Evolutionary conservation across 169 alveolate species (phyloP), one percentile per base, ranked within the genome.

Genomic region (Cytauxzoon felis): DNA sequence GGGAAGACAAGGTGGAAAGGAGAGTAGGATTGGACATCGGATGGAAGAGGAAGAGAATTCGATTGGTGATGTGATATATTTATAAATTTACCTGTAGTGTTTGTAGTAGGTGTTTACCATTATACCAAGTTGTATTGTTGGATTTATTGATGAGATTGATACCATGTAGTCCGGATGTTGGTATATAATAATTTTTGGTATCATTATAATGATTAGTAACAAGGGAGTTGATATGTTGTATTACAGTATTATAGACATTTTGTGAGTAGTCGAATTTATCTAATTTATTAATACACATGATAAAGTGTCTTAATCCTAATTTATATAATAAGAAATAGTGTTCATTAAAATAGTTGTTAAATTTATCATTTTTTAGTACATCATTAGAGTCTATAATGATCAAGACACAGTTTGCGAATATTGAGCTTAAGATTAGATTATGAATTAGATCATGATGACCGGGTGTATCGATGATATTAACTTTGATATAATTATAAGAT

Each of bases 381-480:
- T 84, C 86, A 41, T 65, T 42, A 32, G 80, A 70, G 63, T 84
- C 91, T 18, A 84, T 83, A 24, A 84, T 76, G 41, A 84, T 57
- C 9, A 84, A 51, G 16, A 88, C 91, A 18, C 82, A 53, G 49
- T 52, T 78, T 18, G 91, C 91, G 68, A 78, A 84, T n/a, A 79
- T 65, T n/a, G 88, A 82, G 13, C 91, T 82, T 11, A 69, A 26
- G 23, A 72, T 82, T 40, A 84, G 82, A 48, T 73, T 84, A 48
- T 72, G 54, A 18, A 84, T 78, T 33, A 84, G 70, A 51, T 84
- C 91, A 19, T 70, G 81, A 19, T 84, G 91, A 2, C 91, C 91
- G 8, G 91, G 91, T 4, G 91, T 84, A 53, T 84, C 91, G 36
- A 84, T 79, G 42, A 84, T 66, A 33, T 84, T 80, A n/a, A 84